Conservation (phyloP, 2,329 filamentous ascomycete species). For the Thyridium curvatum region DNA sequence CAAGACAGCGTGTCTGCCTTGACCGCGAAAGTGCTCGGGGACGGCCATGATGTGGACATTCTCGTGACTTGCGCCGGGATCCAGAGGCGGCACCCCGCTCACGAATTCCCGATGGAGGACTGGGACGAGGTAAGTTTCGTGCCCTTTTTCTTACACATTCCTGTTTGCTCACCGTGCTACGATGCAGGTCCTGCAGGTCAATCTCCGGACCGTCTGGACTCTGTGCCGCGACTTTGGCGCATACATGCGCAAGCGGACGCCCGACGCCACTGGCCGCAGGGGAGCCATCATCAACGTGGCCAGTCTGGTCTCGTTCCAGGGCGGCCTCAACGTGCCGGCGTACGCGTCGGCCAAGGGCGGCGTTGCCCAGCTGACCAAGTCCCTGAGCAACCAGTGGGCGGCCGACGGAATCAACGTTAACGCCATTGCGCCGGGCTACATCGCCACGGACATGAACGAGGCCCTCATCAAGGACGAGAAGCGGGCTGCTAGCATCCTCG, state of each 20-base stretch:
- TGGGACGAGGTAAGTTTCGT: slow-evolving; percentile 48
- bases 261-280: slow-evolving; percentile 25
- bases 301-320: slow-evolving; percentile 58
- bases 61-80: slow-evolving; percentile 64
- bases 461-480: slow-evolving; percentile 55
- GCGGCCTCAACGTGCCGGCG: slow-evolving; percentile 62
- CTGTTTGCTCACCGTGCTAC: background rate
- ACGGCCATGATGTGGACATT: slow-evolving; percentile 35
- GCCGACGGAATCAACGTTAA: slow-evolving; percentile 60
- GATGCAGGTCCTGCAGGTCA: slow-evolving; percentile 38
- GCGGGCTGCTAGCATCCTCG: slow-evolving; percentile 53
- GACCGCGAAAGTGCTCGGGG: slow-evolving; percentile 8
- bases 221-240: slow-evolving; percentile 55
- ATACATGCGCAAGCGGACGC: slow-evolving; percentile 45
- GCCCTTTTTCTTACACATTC: background rate
- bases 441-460: slow-evolving; percentile 65
- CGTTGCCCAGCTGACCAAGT: slow-evolving; percentile 59
- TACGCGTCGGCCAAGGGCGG: slow-evolving; percentile 63
- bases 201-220: slow-evolving; percentile 59
- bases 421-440: slow-evolving; percentile 64
- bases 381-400: slow-evolving; percentile 63
- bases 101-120: slow-evolving; percentile 56
- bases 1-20: slow-evolving; percentile 11
- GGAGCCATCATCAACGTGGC: slow-evolving; percentile 61
- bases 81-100: slow-evolving; percentile 55